Percentiles rank a stretch among this genome's conserved stretches.
These are phyloP conservation scores for Aegilops speltoides DNA, from an alignment of 176 grass and related monocot genomes.

Conservation along the genomic window DNA sequence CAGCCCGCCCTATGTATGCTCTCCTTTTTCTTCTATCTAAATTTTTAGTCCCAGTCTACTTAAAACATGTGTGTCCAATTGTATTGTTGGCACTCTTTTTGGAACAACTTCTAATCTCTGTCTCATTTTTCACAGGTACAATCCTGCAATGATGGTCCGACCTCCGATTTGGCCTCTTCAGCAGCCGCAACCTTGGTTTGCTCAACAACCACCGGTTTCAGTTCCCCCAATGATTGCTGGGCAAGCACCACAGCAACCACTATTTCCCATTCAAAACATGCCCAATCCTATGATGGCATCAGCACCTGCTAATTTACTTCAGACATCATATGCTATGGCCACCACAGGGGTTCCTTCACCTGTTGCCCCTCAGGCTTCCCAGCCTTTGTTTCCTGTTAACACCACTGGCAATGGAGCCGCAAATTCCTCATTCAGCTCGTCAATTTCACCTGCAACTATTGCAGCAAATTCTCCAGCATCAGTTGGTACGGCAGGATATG, in stretches of 20 bases:
- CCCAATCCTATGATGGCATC: conserved; percentile 59
- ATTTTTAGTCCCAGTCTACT: background rate
- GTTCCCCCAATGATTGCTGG: conserved; percentile 43
- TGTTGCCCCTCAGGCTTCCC: conserved; percentile 52
- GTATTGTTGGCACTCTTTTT: background rate
- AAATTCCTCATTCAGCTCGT: conserved; percentile 49
- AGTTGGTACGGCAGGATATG: conserved; percentile 41
- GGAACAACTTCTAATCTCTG: conserved; percentile 9
- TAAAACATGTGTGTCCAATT: background rate
- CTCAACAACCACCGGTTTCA: conserved; percentile 52
- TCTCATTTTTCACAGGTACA: conserved; percentile 62
- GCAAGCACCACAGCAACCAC: conserved; percentile 57
- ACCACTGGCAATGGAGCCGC: conserved; percentile 48
- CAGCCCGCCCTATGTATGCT: conserved; percentile 71
- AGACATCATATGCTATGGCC: conserved; percentile 52
- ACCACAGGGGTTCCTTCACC: conserved; percentile 64
- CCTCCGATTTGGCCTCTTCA: conserved; percentile 60
- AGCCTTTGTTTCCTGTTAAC: conserved; percentile 88
- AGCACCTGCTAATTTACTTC: conserved; percentile 57
- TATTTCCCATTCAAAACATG: conserved; percentile 95
- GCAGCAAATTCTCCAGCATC: conserved; percentile 55
- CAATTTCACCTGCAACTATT: conserved; percentile 43
- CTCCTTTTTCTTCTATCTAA: conserved; percentile 5
- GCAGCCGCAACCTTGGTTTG: conserved; percentile 68
- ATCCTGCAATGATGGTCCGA: conserved; percentile 59